Evolutionary conservation across 495 filamentous ascomycete genomes (phyloP).

Genomic region (Aspergillus nidulans): DNA sequence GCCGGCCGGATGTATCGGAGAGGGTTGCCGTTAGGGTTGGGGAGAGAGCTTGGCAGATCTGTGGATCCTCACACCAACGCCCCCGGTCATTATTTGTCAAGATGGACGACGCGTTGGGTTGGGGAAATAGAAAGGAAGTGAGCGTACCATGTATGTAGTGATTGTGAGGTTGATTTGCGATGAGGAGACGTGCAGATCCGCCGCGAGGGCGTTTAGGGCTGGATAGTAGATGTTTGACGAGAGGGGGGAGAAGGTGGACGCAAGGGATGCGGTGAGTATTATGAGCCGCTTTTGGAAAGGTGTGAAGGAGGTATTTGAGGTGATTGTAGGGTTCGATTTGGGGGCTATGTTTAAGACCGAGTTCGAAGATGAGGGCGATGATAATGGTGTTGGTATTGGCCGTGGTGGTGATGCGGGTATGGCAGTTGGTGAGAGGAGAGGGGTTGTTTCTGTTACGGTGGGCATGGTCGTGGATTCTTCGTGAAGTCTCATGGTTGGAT

Average conservation of each 20-base stretch:
- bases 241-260: constrained; percentile 33
- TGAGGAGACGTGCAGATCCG: constrained; percentile 26
- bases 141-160: constrained; percentile 37
- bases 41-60: constrained; percentile 49
- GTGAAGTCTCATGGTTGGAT: not conserved
- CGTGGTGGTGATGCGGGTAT: not conserved
- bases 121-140: not conserved
- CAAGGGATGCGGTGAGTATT: constrained; percentile 12
- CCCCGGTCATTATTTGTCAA: too few species aligned
- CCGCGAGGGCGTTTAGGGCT: constrained; percentile 30
- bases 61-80: too few species aligned
- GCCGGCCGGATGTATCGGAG: constrained; percentile 46
- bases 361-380: not conserved
- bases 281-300: constrained; percentile 22
- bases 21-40: constrained; percentile 47
- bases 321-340: constrained; percentile 2
- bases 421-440: constrained; percentile 9
- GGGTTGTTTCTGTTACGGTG: constrained; percentile 16
- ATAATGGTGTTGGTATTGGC: not conserved
- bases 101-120: too few species aligned
- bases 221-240: constrained; percentile 47
- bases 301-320: constrained; percentile 20
- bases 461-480: not conserved
- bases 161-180: constrained; percentile 43
- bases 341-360: not conserved